Evolutionary conservation across 306 rosid genomes (phyloP).

Genomic region (Canavalia ensiformis): DNA sequence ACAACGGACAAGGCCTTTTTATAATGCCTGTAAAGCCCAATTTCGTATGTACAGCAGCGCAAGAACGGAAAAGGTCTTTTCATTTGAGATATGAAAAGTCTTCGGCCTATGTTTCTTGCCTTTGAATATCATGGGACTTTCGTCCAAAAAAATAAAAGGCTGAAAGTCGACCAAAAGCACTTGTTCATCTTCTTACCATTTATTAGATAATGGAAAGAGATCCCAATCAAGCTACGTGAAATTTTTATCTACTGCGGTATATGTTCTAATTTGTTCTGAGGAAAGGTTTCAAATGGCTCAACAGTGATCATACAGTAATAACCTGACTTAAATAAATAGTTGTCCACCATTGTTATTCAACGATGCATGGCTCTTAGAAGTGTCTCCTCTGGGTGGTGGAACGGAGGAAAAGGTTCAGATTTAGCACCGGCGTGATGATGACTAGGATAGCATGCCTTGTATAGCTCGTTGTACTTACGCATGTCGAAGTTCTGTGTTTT

Average conservation of each 20-base stretch:
- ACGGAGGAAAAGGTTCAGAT: conserved; percentile 5
- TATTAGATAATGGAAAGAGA: not conserved
- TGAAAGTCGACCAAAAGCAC: not conserved
- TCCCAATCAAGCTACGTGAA: not conserved
- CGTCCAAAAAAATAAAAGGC: not conserved
- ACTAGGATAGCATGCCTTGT: conserved; percentile 61
- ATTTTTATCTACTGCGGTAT: not conserved
- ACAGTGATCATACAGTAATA: not conserved
- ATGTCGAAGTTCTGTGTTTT: conserved; percentile 60
- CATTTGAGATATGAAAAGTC: not conserved
- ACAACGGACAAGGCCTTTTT: not conserved
- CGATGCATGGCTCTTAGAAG: conserved; percentile 23
- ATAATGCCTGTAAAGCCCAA: not conserved
- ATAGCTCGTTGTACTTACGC: conserved; percentile 55
- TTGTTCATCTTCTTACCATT: not conserved
- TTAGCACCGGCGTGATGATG: not conserved
- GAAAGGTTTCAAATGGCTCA: conserved; percentile 2
- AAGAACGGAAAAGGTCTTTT: not conserved
- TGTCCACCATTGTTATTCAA: conserved; percentile 20
- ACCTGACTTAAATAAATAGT: not conserved
- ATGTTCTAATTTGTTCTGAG: not conserved
- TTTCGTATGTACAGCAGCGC: not conserved
- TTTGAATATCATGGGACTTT: not conserved
- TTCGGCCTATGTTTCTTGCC: not conserved
- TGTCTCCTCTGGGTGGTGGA: not conserved